Evolutionary conservation across 208 protist genomes (phyloP).

Genomic region (Crithidia acanthocephali): DNA sequence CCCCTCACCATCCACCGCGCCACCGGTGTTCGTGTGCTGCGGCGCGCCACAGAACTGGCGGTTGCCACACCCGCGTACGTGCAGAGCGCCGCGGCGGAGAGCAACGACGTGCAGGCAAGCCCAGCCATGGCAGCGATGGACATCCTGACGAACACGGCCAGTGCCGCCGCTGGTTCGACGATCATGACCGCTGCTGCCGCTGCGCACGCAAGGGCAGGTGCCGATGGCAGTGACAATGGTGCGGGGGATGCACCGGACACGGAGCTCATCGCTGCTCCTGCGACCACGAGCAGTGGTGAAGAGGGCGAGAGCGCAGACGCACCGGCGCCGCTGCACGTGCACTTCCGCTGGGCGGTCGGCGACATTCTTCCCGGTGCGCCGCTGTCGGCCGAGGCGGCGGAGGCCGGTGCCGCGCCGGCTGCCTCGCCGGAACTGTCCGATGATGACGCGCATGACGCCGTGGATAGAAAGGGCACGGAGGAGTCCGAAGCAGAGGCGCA

Average conservation of each 20-base stretch:
- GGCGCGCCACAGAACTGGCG: conserved; percentile 44
- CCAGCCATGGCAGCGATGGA: conserved; percentile 30
- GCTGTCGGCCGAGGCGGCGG: not conserved
- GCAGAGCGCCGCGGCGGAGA: conserved; percentile 21
- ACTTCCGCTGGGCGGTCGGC: conserved; percentile 35
- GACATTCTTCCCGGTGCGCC: conserved; percentile 7
- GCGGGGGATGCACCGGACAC: not conserved
- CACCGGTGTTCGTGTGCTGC: conserved; percentile 13
- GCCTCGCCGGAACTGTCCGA: not conserved
- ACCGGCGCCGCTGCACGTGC: conserved; percentile 22
- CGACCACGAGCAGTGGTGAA: not conserved
- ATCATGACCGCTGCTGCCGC: not conserved
- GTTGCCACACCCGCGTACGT: conserved; percentile 33
- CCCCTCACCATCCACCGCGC: conserved; percentile 36
- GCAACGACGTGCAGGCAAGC: conserved; percentile 14
- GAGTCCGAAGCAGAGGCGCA: not conserved
- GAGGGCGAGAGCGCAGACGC: not conserved
- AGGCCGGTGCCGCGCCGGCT: not conserved
- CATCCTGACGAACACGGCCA: conserved; percentile 22
- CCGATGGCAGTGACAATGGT: too few species aligned
- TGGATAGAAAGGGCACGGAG: too few species aligned
- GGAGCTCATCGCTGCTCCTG: conserved; percentile 8
- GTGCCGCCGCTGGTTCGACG: conserved; percentile 20
- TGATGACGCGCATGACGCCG: not conserved
- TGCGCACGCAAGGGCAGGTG: not conserved